Base-by-base conservation (phyloP, 75 land plant genomes). In the Picea sitchensis region DNA sequence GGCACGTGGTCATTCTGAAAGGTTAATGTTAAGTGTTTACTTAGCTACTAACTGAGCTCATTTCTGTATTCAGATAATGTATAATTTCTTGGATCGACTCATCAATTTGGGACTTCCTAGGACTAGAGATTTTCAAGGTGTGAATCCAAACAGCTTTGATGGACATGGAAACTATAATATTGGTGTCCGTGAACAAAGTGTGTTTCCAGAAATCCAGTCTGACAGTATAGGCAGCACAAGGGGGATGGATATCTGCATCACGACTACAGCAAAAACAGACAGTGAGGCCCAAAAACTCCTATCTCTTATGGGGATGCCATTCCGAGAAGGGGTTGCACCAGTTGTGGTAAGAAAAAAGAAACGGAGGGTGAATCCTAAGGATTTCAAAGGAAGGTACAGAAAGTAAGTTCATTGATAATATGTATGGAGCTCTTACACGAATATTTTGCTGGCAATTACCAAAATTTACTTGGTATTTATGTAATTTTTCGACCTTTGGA, bases 131-230 rank as follows among this genome's bases (percentile, higher is more conserved):
- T 96, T 96, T 71, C 93, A 89, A 63, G 98, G 98, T 26, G 87
- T 92, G 15, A 96, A 86, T 77, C 89, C 96, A 0, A 92, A 92
- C 82, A 94, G 96, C 86, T 96, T 96, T 79, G 98, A 96, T 83
- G 98, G 98, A 36, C 84, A 89, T 77, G 98, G 96, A n/a, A 96
- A 96, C 78, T 96, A 87, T 87, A 91, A 82, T 78, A 81, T 96
- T 21, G 98, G 98, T 31, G 76, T 96, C 61, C 77, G 81, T 12
- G 98, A 96, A 15, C 94, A 92, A 77, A 86, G 86, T 78, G 98
- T 94, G 73, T 96, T 96, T 78, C 98, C 98, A 1, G 98, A 96
- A 80, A 87, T 96, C 77, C 80, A 82, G 59, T 95, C 79, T 63
- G 98, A 96, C 61, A 78, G 81, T 38, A 84, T 92, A 23, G 98